Base-by-base conservation (phyloP, 306 rosid genomes). In the Vigna angularis region DNA sequence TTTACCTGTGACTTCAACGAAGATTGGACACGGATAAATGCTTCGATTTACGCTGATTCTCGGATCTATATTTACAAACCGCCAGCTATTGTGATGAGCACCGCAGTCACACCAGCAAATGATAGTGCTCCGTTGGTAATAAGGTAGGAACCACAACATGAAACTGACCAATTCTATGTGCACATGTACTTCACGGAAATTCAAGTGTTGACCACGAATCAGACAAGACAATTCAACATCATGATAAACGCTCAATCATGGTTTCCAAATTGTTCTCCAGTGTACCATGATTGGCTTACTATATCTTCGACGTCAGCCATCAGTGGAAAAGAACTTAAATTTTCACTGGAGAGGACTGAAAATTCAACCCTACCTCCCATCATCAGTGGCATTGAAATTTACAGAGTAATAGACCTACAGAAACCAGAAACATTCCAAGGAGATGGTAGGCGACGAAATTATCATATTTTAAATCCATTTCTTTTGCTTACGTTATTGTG, bases 111-210 rank as follows among this genome's bases (percentile, higher is more conserved):
- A 16, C 85, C 82, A 4, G 16, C 1, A 44, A 49, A 77, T 64
- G 63, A 4, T 1, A 86, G 59, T 65, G 65, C 63, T 69, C 72
- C 83, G 15, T 13, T 83, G 36, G 0, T 0, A 0, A 8, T 75
- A 1, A 2, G 2, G 1, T 70, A 66, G 85, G 0, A 4, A 1
- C 53, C 79, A 0, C 16, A 50, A 3, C 6, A 32, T 63, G 1
- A 3, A 2, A 28, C 50, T 15, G 48, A 48, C 0, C 30, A 20
- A 68, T 84, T 7, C 56, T 71, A 65, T 49, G 20, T 86, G 9
- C 75, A 70, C 84, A 13, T 86, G 78, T 72, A 83, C 67, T 83
- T 86, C 42, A 30, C 64, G 3, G 90, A 81, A 66, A 6, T 84
- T 15, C 66, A 53, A 48, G 66, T 11, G 7, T 74, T 82, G 10